Conservation (phyloP, 306 rosid genomes). For the Castanea crenata region DNA sequence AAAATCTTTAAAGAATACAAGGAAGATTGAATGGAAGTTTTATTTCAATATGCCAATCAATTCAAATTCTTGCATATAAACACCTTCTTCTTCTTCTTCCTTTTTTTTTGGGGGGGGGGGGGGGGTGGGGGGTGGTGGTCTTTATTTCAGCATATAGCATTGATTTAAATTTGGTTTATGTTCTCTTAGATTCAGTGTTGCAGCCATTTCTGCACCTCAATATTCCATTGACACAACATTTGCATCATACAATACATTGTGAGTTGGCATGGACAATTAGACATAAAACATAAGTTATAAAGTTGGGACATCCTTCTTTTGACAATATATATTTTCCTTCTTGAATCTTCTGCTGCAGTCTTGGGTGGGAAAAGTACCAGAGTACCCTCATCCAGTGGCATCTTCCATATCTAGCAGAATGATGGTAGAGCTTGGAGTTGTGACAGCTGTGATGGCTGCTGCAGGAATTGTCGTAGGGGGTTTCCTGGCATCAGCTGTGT, state of each 20-base stretch:
- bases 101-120: neutral
- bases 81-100: neutral
- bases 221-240: neutral
- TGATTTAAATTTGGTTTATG: neutral
- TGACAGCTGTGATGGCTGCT: conserved; percentile 56
- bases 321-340: conserved; percentile 16
- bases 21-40: neutral
- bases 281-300: neutral
- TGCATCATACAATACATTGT: neutral
- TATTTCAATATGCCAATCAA: neutral
- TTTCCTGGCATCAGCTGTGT: conserved; percentile 79
- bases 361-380: conserved; percentile 69
- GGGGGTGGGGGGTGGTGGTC: too few relatives aligned
- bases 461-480: conserved; percentile 80
- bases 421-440: conserved; percentile 73
- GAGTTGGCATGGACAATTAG: neutral
- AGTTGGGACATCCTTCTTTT: conserved; percentile 19
- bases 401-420: conserved; percentile 91
- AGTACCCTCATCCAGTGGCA: conserved; percentile 88
- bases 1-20: neutral
- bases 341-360: conserved; percentile 54
- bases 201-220: neutral
- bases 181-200: neutral
- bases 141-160: too few relatives aligned
- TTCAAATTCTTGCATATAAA: neutral